Evolutionary conservation across 306 rosid species (phyloP), one percentile per base, ranked within the genome.

Genomic region (Cicer judaicum): DNA sequence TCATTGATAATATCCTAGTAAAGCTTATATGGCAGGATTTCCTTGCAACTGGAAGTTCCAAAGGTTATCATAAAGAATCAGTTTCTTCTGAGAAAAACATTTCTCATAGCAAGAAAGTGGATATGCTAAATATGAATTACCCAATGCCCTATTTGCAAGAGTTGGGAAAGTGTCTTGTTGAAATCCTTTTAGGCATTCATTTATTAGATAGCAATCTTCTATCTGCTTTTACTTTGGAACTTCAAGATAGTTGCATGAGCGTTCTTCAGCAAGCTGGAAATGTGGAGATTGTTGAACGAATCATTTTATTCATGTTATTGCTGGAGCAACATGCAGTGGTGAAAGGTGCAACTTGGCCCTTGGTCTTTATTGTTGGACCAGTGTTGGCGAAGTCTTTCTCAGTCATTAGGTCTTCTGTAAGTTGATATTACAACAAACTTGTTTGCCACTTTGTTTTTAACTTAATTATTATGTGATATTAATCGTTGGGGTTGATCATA

Each of bases 281-380:
- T 62, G 69, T 19, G 74, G 93, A 85, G 77, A 44, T 55, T 61
- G 72, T 85, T 61, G 96, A 88, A 64, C 87, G 64, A 56, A 79
- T 91, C 53, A 78, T 78, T 77, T 91, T 82, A 64, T 88, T 91
- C 77, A 83, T 94, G 79, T 65, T 79, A 69, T 83, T 87, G 84
- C 82, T 94, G 74, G 95, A 88, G 83, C 87, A 87, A 76, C 88
- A 80, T 82, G 87, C 95, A 8, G 68, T 81, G 81, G 83, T 77
- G 77, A 82, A 77, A 83, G 88, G 89, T 89, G 92, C 79, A 86
- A 81, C 75, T 80, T 94, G 98, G 98, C 95, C 96, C 15, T 79
- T 94, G 93, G 86, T 66, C 60, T 84, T 68, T 77, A 67, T 93
- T 73, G 93, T 94, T 19, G 98, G 98, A 86, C 98, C 98, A 48